Evolutionary conservation across 2,329 filamentous ascomycete species (phyloP).

Genomic region (Microcyclospora pomicola): DNA sequence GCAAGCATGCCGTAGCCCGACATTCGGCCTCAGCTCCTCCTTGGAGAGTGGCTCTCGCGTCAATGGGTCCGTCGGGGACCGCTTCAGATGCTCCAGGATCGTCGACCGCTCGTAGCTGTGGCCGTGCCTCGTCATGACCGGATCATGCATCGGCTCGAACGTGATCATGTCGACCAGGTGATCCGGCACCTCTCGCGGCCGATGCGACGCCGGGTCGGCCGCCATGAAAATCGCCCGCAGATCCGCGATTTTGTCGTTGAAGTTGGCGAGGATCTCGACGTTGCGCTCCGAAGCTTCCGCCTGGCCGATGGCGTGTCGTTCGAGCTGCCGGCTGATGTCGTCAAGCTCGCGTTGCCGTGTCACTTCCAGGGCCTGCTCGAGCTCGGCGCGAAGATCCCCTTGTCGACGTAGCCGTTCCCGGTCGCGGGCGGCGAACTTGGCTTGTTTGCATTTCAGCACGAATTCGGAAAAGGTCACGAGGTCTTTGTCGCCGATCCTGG

Average conservation of each 20-base stretch:
- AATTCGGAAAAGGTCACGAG: conserved; percentile 45
- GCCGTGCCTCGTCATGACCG: conserved; percentile 61
- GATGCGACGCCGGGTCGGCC: conserved; percentile 31
- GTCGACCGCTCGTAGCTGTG: conserved; percentile 81
- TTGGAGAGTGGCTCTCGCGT: conserved; percentile 60
- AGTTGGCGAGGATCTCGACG: conserved; percentile 29
- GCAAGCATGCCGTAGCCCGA: conserved; percentile 67
- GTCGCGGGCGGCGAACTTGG: conserved; percentile 69
- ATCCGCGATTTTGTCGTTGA: conserved; percentile 30
- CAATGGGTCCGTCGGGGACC: conserved; percentile 63
- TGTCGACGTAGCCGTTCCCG: conserved; percentile 42
- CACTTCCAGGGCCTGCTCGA: conserved; percentile 39
- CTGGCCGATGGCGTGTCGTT: conserved; percentile 25
- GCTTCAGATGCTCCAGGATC: conserved; percentile 71
- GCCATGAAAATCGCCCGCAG: conserved; percentile 34
- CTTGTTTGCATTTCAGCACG: conserved; percentile 71
- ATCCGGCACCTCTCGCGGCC: conserved; percentile 51
- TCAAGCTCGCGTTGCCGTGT: conserved; percentile 33
- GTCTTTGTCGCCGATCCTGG: conserved; percentile 28
- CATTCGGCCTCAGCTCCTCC: conserved; percentile 64
- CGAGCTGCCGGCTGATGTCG: conserved; percentile 15
- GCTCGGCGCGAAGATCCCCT: conserved; percentile 45
- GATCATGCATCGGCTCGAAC: conserved; percentile 22
- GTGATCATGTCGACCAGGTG: conserved; percentile 55
- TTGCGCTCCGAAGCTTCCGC: conserved; percentile 35